Evolutionary conservation across 768 basidiomycete species (phyloP), one percentile per base, ranked within the genome.

Genomic region (Lactarius psammicola): DNA sequence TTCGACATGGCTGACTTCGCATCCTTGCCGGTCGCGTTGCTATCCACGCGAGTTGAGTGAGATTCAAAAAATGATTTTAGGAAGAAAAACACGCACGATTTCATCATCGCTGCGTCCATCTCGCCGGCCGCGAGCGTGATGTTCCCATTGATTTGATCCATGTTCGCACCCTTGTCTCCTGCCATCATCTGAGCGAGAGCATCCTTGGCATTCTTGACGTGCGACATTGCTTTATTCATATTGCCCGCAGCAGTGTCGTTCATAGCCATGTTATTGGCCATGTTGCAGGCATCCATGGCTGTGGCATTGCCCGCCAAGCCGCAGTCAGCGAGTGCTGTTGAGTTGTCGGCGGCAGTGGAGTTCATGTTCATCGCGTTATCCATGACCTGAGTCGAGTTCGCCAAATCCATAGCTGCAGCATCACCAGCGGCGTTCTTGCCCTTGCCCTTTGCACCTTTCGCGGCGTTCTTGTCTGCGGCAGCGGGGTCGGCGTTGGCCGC

Each of bases 81-180:
- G 3, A 20, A 44, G n/a, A 17, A 33, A 30, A 36, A 5, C 30
- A 59, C 66, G 1, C 56, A 67, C 61, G 57, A 46, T 18, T 38
- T 62, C 40, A 58, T 15, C 17, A 2, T 30, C 53, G 23, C 2
- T 4, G 13, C 11, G 1, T 18, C 34, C 57, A 63, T 20, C 33
- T 11, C 18, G 17, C 31, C 11, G 49, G 55, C 46, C 4, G 66
- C 66, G 17, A 26, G 15, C 3, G 61, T 36, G 23, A 67, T n/a
- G 51, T 67, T 59, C 15, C 40, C 51, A 9, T 9, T 59, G 42
- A 67, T 40, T 6, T 67, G 33, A 31, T 3, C 6, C 15, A 33
- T n/a, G 11, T n/a, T 30, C 3, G 4, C 33, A 0, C 18, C 13
- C 5, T 59, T n/a, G n/a, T 42, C 13, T 17, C 55, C 53, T 2